Percentiles rank a stretch among this genome's conserved stretches.
phyloP scores from a whole-genome alignment of 1,139 yeast species.

The Suhomyces taliae region DNA sequence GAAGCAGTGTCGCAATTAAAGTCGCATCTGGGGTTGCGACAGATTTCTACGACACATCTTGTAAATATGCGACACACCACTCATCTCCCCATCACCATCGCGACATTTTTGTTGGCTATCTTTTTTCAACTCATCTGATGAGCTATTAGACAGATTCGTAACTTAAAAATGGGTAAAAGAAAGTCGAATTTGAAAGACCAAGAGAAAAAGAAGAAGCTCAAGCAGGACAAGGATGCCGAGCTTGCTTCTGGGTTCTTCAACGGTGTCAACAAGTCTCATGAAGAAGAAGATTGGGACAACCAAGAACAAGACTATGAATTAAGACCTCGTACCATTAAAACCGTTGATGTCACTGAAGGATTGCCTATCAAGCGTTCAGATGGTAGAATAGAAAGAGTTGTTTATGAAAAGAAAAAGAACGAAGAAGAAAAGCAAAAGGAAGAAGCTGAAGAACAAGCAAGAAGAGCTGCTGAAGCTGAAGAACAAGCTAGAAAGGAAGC shows the following conservation, averaged over 20 bases:
- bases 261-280: constrained; percentile 16
- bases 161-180: constrained; percentile 45
- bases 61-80: neutral
- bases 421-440: constrained; percentile 20
- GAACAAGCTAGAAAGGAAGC: constrained; percentile 23
- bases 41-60: neutral
- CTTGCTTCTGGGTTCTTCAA: constrained; percentile 49
- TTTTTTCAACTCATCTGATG: constrained; percentile 1
- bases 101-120: neutral
- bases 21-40: too few relatives aligned
- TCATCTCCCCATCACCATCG: neutral
- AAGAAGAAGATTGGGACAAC: constrained; percentile 47
- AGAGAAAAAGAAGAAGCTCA: constrained; percentile 49
- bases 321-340: constrained; percentile 48
- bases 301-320: constrained; percentile 71
- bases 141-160: neutral
- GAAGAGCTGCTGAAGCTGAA: neutral
- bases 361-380: constrained; percentile 76
- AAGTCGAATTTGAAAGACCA: constrained; percentile 42
- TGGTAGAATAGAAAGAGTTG: constrained; percentile 69
- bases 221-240: constrained; percentile 46
- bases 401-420: constrained; percentile 34
- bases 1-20: too few relatives aligned
- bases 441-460: constrained; percentile 7
- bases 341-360: constrained; percentile 58